phyloP scores from a whole-genome alignment of 805 yeast genomes.

The Candida jianshihensis region DNA sequence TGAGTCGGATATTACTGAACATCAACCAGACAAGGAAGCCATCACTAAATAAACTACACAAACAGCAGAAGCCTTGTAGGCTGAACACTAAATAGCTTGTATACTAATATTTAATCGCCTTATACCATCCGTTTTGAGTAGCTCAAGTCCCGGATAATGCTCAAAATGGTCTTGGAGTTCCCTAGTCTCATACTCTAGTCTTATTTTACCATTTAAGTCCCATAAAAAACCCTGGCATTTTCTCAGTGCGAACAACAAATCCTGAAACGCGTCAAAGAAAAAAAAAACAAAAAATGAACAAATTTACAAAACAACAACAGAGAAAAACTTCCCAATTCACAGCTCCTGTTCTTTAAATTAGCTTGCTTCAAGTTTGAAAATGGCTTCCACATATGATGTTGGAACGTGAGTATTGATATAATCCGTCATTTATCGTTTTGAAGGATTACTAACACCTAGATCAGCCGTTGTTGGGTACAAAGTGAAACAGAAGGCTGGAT shows the following conservation, averaged over 20 bases:
- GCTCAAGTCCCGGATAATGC: too few relatives aligned
- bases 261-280: constrained; percentile 6
- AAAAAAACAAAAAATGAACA: constrained; percentile 7
- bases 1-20: constrained; percentile 3
- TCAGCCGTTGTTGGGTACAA: constrained; percentile 72
- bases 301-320: constrained; percentile 5
- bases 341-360: too few relatives aligned
- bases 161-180: too few relatives aligned
- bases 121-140: too few relatives aligned
- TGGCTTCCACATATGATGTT: constrained; percentile 39
- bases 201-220: neutral
- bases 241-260: constrained; percentile 13
- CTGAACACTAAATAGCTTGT: too few relatives aligned
- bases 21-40: constrained; percentile 5
- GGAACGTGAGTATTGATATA: constrained; percentile 41
- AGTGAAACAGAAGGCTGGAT: constrained; percentile 66
- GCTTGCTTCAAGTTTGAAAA: too few relatives aligned
- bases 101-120: too few relatives aligned
- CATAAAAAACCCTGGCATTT: too few relatives aligned
- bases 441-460: constrained; percentile 24
- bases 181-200: neutral
- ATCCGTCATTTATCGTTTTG: neutral
- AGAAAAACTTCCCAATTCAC: too few relatives aligned
- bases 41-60: neutral
- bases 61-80: neutral